These are phyloP conservation scores for Rhizopus arrhizus DNA, from an alignment of 371 early-diverging fungal genomes.

Conservation along the genomic window DNA sequence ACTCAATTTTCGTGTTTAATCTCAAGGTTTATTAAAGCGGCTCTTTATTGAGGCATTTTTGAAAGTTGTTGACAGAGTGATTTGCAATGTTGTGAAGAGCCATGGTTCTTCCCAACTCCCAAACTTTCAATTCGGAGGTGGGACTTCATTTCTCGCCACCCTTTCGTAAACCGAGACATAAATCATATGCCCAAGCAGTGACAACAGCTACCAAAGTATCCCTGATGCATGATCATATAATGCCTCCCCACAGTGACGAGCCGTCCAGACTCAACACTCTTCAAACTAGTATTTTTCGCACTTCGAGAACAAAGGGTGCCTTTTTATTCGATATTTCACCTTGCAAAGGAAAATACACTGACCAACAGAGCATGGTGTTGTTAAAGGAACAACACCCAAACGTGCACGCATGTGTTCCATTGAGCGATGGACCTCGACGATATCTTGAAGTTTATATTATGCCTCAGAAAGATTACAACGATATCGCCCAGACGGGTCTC, in stretches of 20 bases:
- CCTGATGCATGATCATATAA: slow-evolving; percentile 1
- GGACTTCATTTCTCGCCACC: not conserved
- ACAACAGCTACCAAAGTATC: not conserved
- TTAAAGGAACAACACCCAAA: slow-evolving; percentile 11
- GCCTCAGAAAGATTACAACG: not conserved
- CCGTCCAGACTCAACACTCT: slow-evolving; percentile 2
- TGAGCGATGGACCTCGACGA: not conserved
- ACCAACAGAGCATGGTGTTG: slow-evolving; percentile 3
- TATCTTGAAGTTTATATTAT: slow-evolving; percentile 3
- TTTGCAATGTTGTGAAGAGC: slow-evolving; percentile 16
- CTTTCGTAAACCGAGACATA: not conserved
- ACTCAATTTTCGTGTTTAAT: not conserved
- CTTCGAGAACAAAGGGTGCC: not conserved
- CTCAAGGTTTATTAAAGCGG: slow-evolving; percentile 11
- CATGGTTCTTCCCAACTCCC: slow-evolving; percentile 2
- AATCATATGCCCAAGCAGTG: not conserved
- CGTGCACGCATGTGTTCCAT: not conserved
- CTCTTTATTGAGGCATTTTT: slow-evolving; percentile 23
- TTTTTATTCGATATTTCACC: slow-evolving; percentile 1
- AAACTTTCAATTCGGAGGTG: not conserved
- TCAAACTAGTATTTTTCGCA: slow-evolving; percentile 1
- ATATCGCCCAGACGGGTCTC: not conserved
- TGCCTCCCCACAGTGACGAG: not conserved
- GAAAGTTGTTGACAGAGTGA: slow-evolving; percentile 23
- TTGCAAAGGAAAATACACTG: slow-evolving; percentile 10